Base-by-base conservation (phyloP, 1,284 basidiomycete genomes). In the Phenoliferia sp. region DNA sequence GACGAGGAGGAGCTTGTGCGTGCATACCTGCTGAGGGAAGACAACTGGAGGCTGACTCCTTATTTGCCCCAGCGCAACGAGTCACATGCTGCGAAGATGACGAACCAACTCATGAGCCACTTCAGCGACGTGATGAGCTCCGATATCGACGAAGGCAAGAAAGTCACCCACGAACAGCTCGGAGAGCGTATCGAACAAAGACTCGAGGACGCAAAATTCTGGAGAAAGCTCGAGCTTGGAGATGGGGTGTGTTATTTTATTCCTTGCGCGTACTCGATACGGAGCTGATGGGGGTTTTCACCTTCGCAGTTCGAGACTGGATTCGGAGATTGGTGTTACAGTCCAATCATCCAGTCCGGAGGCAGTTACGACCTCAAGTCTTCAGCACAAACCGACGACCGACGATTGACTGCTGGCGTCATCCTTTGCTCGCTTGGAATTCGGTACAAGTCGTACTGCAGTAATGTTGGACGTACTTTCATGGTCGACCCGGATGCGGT, bases 301-400 rank as follows among this genome's bases (percentile, higher is more conserved):
- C 36, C 33, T 22, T 22, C 33, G 15, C 64, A 93, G 90, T 84
- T 94, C 66, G 94, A 99, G 78, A 93, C 90, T 84, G 82, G 83
- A 32, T 85, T 89, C 16, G 89, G 90, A 3, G 94, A 98, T 80
- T 95, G 94, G 81, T 91, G 92, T 73, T 97, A 95, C 79, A 87
- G 90, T 5, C 94, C 95, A 3, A 94, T 97, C 78, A 91, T 98
- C 76, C 94, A 97, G 77, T 97, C 94, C 3, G 90, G 89, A 64
- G 90, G 91, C 22, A 87, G 87, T 52, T 98, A 96, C 78, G 94
- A 98, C 77, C 83, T 98, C 61, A 87, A 88, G 70, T 88, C 89
- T 31, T 91, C 88, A 2, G 92, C 91, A 0, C 88, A 92, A 78
- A 94, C 94, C 2, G 88, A 90, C 32, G 81, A 85, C 35, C 90